Base-by-base conservation (phyloP, 345 rosid species). In the Firmiana major region DNA sequence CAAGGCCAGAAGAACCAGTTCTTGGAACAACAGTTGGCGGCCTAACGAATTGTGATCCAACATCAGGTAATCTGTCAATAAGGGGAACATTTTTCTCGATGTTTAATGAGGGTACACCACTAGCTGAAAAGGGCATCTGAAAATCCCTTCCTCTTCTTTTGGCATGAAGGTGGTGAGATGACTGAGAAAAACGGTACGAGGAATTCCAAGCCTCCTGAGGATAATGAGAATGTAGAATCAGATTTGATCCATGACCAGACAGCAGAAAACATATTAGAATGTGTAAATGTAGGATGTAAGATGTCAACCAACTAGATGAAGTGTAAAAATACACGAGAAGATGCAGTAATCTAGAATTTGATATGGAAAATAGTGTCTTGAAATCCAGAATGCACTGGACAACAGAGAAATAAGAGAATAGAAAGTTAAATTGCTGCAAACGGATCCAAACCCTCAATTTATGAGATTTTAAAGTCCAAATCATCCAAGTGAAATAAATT, bases 191-290 rank as follows among this genome's bases (percentile, higher is more conserved):
- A 77, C 78, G 80, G 62, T 80, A 81, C 4, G 85, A 77, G 67
- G 81, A 69, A 79, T 78, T 88, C 93, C 89, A 79, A 63, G 82
- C 77, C 72, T 89, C 94, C 79, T 69, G 87, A 82, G 85, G 76
- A 79, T 85, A 79, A 19, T 10, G 73, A 53, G 89, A 74, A 49
- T 78, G 84, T 63, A 62, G 38, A 58, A 71, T 77, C 66, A 79
- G 87, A 77, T 72, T 73, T 34, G 78, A 79, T 78, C 89, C 84
- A 71, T 74, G 84, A 45, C 79, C 87, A 58, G 88, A 64, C 92
- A 89, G 92, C 87, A 82, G 26, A 42, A 83, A 82, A 75, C 75
- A 78, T 53, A 67, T 19, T 9, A 53, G 34, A 75, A 67, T 17
- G 63, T 21, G 54, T 36, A 75, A 45, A 71, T 78, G 64, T 19